Conservation (phyloP, 1,139 yeast genomes). For the Kodamaea sp. region DNA sequence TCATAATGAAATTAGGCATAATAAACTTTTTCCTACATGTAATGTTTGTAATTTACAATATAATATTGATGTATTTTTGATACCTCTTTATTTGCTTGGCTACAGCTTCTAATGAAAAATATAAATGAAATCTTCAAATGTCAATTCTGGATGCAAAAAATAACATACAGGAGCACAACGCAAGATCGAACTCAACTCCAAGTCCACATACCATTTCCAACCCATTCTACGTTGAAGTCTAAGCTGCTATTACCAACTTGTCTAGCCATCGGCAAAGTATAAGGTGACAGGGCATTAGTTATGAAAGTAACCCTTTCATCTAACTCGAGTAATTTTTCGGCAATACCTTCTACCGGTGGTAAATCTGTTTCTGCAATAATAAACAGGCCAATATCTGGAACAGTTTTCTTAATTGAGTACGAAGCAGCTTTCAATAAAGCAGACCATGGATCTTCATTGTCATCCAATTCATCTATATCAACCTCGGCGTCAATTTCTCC, state of each 20-base stretch:
- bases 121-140: too few species aligned
- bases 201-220: conserved; percentile 6
- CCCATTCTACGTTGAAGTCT: conserved; percentile 5
- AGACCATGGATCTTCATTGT: neutral
- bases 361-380: conserved; percentile 3
- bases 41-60: too few species aligned
- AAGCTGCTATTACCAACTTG: conserved; percentile 1
- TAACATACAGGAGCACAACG: too few species aligned
- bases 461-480: conserved; percentile 1
- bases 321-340: neutral
- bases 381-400: conserved; percentile 1
- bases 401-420: neutral
- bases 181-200: neutral
- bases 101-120: too few species aligned
- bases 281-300: conserved; percentile 1
- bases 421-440: conserved; percentile 4
- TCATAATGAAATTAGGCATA: too few species aligned
- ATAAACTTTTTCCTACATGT: too few species aligned
- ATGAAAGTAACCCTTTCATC: neutral
- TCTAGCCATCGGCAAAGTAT: conserved; percentile 8
- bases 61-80: too few species aligned
- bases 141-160: too few species aligned
- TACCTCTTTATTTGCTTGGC: too few species aligned
- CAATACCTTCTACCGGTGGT: neutral
- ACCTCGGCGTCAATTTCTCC: neutral